Percentiles rank a stretch among this genome's conserved stretches.
Evolutionary conservation across 75 land plant species (phyloP).

Genomic region (Cupressus sempervirens): DNA sequence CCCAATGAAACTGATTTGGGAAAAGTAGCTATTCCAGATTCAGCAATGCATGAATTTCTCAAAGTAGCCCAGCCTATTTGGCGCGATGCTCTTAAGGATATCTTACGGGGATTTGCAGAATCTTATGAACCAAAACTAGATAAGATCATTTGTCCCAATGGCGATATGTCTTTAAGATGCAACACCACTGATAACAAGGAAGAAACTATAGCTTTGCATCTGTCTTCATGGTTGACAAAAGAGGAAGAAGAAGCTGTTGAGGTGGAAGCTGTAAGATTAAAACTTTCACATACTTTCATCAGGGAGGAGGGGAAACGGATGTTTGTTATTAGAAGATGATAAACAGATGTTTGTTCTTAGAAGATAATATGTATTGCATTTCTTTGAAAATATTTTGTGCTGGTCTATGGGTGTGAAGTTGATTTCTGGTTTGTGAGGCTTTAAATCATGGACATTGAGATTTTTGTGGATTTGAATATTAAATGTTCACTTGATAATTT

Average conservation of each 20-base stretch:
- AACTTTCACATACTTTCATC: constrained; percentile 31
- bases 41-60: constrained; percentile 48
- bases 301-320: constrained; percentile 15
- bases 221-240: constrained; percentile 49
- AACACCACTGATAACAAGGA: constrained; percentile 15
- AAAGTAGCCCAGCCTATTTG: constrained; percentile 42
- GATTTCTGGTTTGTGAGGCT: not conserved
- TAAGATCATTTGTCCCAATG: constrained; percentile 15
- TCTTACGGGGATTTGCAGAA: constrained; percentile 46
- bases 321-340: not conserved
- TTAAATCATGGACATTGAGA: not conserved
- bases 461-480: not conserved
- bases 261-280: constrained; percentile 34
- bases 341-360: not conserved
- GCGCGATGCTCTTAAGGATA: constrained; percentile 50
- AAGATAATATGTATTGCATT: not conserved
- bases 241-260: constrained; percentile 51
- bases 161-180: constrained; percentile 18
- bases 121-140: constrained; percentile 39
- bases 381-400: not conserved
- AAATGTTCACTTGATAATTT: not conserved
- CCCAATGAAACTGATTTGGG: constrained; percentile 71
- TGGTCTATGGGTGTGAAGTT: not conserved
- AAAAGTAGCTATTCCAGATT: constrained; percentile 44
- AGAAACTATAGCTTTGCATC: constrained; percentile 28